Base-by-base conservation (phyloP, 306 rosid genomes). In the Lotus japonicus region DNA sequence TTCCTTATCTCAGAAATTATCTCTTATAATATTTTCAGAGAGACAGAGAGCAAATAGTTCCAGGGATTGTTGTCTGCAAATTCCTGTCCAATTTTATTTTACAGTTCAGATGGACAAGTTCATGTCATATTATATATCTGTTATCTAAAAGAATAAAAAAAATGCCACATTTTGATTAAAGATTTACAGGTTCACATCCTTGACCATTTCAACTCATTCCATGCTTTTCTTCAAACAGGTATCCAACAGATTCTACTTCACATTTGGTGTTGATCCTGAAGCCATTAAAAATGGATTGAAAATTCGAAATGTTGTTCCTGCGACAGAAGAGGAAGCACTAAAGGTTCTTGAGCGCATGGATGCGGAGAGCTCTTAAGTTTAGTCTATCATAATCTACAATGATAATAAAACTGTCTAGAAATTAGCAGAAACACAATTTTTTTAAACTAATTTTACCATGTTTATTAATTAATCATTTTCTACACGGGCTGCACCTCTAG, bases 211-310 rank as follows among this genome's bases (percentile, higher is more conserved):
- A 38, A 14, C 39, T 19, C 23, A 76, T 12, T 61, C 50, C 26
- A 6, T 58, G 64, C 16, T 62, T 54, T 52, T 65, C 38, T 58
- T 52, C 42, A 51, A 39, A 58, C 83, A 88, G 96, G 88, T 91
- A 53, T 91, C 97, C 69, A 91, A 91, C 79, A 88, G 86, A 80
- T 88, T 91, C 82, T 91, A 91, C 84, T 78, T 91, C 80, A 86
- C 97, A 8, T 91, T 88, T 77, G 79, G 88, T 33, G 84, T 81
- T 54, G 76, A 46, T 48, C 82, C 85, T 1, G 89, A 76, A 68
- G 84, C 88, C 53, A 44, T 80, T 45, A 82, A 70, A 66, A 81
- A 79, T 58, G 94, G 97, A 7, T 57, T 80, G 71, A 85, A 71
- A 61, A 72, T 88, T 70, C 75, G 91, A 52, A 79, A 74, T 28